Evolutionary conservation across 192 early-diverging fungal species (phyloP).

Genomic region (Entomortierella chlamydospora): DNA sequence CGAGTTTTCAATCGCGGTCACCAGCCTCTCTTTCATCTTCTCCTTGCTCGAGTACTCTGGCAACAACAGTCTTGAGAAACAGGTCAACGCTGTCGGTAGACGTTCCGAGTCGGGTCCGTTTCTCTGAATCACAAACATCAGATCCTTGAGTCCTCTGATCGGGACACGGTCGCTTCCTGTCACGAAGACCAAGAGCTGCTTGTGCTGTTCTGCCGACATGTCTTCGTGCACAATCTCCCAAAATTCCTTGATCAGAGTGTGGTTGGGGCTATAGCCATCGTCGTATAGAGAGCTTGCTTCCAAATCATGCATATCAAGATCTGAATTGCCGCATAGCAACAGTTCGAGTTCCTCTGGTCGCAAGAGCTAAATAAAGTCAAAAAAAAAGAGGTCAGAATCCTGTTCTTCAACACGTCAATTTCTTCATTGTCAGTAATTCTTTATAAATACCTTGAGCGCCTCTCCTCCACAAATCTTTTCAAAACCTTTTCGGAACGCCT

Average conservation of each 20-base stretch:
- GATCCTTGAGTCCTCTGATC: constrained; percentile 77
- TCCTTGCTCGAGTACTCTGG: constrained; percentile 82
- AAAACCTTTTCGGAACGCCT: constrained; percentile 84
- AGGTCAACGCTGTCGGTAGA: constrained; percentile 92
- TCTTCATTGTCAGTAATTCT: too few relatives aligned
- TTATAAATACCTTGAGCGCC: constrained; percentile 66
- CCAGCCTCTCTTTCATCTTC: constrained; percentile 78
- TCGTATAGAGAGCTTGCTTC: constrained; percentile 83
- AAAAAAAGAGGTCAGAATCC: not conserved
- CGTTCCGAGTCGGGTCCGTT: constrained; percentile 91
- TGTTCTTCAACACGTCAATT: not conserved
- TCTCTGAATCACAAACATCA: constrained; percentile 95
- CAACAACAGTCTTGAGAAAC: constrained; percentile 89
- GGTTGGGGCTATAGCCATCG: constrained; percentile 78
- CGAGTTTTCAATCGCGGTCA: constrained; percentile 92
- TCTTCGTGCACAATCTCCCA: constrained; percentile 82
- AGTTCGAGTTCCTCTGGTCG: constrained; percentile 79
- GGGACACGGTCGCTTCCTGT: constrained; percentile 93
- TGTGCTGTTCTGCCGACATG: constrained; percentile 72
- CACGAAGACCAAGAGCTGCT: constrained; percentile 86
- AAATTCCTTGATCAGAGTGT: constrained; percentile 81
- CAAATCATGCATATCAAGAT: constrained; percentile 78
- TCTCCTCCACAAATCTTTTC: constrained; percentile 75
- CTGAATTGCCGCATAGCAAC: constrained; percentile 72
- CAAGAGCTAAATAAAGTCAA: constrained; percentile 34